Base-by-base conservation (phyloP, 2,329 filamentous ascomycete species). In the Hypoxylon sp. region DNA sequence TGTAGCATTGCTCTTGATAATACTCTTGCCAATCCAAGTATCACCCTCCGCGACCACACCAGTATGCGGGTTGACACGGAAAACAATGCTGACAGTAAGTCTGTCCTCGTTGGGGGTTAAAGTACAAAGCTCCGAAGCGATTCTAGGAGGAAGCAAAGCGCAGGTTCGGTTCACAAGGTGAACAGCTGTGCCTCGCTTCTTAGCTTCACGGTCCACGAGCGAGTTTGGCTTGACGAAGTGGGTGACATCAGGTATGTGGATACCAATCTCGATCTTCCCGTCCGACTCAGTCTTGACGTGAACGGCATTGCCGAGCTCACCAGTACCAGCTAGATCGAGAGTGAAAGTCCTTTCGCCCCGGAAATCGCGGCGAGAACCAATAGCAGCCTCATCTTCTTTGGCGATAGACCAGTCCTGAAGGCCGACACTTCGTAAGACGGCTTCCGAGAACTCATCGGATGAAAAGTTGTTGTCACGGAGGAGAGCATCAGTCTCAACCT, bases 401-500 rank as follows among this genome's bases (percentile, higher is more conserved):
- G 88, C 86, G 54, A 97, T 82, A 12, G 93, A 91, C 95, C 95
- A 98, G 72, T 97, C 92, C 69, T 97, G 93, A 71, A 93, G 91
- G 38, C 93, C 93, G 69, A 98, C 92, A 76, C 93, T 98, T 78
- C 95, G 93, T 69, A 97, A 82, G 50, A 99, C 96, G 59, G 96
- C 95, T 74, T 99, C 96, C 4, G 95, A 97, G 79, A 99, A 99
- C 70, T 98, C 96, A 75, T 99, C 96, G 0, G 94, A 94, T 12
- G 92, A 92, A 76, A 99, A 99, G 83, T 99, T 99, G 86, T 99
- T 99, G 83, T 99, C 96, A 66, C 96, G 91, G 53, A 99, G 87
- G 61, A 99, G 87, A 61, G 96, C 96, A 82, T 99, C 96, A 2
- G 96, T 99, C 82, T 99, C 96, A 61, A 99, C 95, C 82, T 94